These are phyloP conservation scores for Scleroderma bovista DNA, from an alignment of 768 basidiomycete species.

Conservation along the genomic window DNA sequence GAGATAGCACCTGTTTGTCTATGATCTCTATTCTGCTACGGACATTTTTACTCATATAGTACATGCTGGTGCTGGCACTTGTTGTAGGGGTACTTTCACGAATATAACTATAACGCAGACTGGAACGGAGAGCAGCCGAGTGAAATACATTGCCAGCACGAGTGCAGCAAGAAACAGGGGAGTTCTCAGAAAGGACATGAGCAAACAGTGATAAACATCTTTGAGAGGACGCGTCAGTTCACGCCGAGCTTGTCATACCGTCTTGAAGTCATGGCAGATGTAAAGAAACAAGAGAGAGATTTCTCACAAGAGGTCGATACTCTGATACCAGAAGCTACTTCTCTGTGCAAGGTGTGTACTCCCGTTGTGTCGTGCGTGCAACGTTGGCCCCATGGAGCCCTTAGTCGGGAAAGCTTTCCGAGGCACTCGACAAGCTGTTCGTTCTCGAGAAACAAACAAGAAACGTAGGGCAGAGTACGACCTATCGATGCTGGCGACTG, in stretches of 20 bases:
- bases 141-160: constrained; percentile 22
- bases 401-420: constrained; percentile 80
- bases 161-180: constrained; percentile 13
- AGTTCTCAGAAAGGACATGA: constrained; percentile 13
- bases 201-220: constrained; percentile 42
- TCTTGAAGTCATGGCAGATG: constrained; percentile 64
- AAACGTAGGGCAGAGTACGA: constrained; percentile 56
- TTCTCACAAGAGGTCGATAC: constrained; percentile 78
- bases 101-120: constrained; percentile 32
- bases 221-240: constrained; percentile 57
- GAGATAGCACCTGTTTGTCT: constrained; percentile 44
- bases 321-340: constrained; percentile 62
- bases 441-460: constrained; percentile 91
- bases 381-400: constrained; percentile 8
- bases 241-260: constrained; percentile 21
- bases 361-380: constrained; percentile 4
- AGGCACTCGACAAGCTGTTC: constrained; percentile 86
- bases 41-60: constrained; percentile 39
- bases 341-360: constrained; percentile 62
- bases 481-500: not conserved
- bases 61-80: constrained; percentile 42
- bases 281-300: constrained; percentile 83
- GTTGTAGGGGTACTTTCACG: constrained; percentile 38
- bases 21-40: constrained; percentile 36
- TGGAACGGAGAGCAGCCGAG: constrained; percentile 22